phyloP scores from a whole-genome alignment of 257 asterid species.

The Lycium ferocissimum region DNA sequence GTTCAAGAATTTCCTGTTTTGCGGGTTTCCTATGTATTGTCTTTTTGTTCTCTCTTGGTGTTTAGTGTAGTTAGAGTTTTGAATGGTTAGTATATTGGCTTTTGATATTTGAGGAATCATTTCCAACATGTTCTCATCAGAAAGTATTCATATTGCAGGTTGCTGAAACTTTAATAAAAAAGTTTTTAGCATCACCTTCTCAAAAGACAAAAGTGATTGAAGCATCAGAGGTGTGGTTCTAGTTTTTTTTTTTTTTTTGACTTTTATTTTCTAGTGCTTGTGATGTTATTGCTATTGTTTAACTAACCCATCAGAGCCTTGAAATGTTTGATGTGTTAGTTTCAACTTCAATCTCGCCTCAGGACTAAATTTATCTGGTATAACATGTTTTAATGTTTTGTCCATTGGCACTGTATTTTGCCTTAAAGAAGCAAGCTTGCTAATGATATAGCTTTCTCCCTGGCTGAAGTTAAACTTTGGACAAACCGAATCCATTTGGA shows the following conservation, averaged over 20 bases:
- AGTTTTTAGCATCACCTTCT: conserved; percentile 80
- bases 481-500: background rate
- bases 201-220: conserved; percentile 85
- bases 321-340: background rate
- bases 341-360: background rate
- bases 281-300: background rate
- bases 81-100: background rate
- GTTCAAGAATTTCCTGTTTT: background rate
- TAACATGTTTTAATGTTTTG: background rate
- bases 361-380: background rate
- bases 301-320: background rate
- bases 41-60: background rate
- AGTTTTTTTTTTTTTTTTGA: background rate
- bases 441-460: background rate
- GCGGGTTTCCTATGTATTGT: background rate
- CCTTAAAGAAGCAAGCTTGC: background rate
- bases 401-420: too few species aligned
- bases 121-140: background rate
- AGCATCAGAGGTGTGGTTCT: conserved; percentile 63
- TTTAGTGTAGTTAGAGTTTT: background rate
- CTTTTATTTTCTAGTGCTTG: background rate
- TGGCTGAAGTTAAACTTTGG: background rate
- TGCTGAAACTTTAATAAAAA: conserved; percentile 71
- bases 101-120: background rate
- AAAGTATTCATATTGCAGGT: conserved; percentile 47